Evolutionary conservation across 2,329 filamentous ascomycete genomes (phyloP).

Genomic region (Phyllosticta capitalensis): DNA sequence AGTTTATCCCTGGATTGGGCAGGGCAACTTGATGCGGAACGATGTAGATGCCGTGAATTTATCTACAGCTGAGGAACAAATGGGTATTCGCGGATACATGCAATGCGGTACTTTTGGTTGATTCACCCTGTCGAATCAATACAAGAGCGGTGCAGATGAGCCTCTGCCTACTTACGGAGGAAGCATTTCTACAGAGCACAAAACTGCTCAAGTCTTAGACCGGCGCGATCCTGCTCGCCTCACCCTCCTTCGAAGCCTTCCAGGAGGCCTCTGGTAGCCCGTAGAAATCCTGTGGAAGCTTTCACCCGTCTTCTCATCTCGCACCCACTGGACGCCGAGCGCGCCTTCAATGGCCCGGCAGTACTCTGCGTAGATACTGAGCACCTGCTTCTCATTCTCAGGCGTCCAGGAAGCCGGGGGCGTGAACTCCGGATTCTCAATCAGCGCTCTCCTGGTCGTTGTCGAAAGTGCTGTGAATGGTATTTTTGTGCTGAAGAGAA

Average conservation of each 20-base stretch:
- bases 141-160: background rate
- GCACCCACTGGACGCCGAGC: slow-evolving; percentile 3
- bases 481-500: background rate
- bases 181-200: background rate
- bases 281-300: background rate
- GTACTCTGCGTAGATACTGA: background rate
- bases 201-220: background rate
- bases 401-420: background rate
- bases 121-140: background rate
- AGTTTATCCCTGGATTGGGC: background rate
- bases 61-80: background rate
- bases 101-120: background rate
- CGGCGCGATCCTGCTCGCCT: background rate
- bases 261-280: background rate
- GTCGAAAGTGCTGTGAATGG: background rate
- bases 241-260: background rate
- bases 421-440: background rate
- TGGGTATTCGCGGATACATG: background rate
- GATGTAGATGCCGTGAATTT: background rate
- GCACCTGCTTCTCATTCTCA: background rate
- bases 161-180: background rate
- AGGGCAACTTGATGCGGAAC: background rate
- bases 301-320: background rate
- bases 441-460: background rate
- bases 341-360: background rate